Evolutionary conservation across 208 protist species (phyloP), one percentile per base, ranked within the genome.

Genomic region (Leishmania mexicana): DNA sequence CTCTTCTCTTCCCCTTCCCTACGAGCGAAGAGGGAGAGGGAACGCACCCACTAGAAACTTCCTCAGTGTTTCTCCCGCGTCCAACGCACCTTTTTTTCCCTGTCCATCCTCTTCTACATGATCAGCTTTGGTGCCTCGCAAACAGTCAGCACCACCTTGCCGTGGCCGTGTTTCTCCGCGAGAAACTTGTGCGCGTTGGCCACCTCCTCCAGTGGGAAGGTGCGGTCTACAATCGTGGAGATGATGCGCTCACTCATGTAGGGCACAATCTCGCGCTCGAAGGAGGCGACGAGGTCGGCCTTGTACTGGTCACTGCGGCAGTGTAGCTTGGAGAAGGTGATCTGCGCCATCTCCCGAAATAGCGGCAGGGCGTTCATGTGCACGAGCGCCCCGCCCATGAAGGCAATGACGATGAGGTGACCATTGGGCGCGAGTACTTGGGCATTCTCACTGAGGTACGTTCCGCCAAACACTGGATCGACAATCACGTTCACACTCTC

Each of bases 391-490:
- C 92, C 95, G 38, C 94, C 92, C 80, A 96, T 92, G 79, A 91
- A 92, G 47, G 90, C 81, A n/a, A 96, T 42, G 17, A 97, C 83
- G 1, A 97, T 84, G 75, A 94, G 80, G 40, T 79, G 81, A 17
- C 93, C 93, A 67, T 93, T 82, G 60, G 78, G 65, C 31, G 93
- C 87, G 24, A 96, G 80, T 60, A 94, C 81, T 49, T 84, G 73
- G 17, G 80, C 84, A 76, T 96, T 88, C 62, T 96, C 90, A 35
- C 58, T 76, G 51, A 94, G 76, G 83, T 96, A 98, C 53, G 80
- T 85, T 17, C 91, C 92, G 3, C 95, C 95, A 85, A 94, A 95
- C 24, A 98, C 89, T 17, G 92, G 89, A 78, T 98, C 95, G 21
- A 98, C 81, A 49, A 98, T 83, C 31, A 93, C 74, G 77, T 98